Evolutionary conservation across 2,329 filamentous ascomycete species (phyloP), one percentile per base, ranked within the genome.

Genomic region (Aquanectria penicillioides): DNA sequence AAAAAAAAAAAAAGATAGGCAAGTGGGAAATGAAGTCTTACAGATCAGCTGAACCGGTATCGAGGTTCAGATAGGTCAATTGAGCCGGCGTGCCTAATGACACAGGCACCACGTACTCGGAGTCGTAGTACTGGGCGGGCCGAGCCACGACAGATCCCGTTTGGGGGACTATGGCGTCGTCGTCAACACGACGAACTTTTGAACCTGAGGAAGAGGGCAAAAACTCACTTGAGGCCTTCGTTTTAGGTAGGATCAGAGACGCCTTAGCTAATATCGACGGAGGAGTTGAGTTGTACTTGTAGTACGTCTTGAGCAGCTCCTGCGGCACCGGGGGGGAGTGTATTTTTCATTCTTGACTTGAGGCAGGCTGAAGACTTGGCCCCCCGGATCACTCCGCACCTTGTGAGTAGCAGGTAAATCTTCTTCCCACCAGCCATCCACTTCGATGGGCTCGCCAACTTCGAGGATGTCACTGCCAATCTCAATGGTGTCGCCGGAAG

Each of bases 61-160:
- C 91, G 59, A 93, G 83, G 71, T 92, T 89, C 59, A 93, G 73
- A 58, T 86, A 83, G 62, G 92, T 71, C 3, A 78, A 83, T 66
- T 89, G 86, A 6, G 72, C 64, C 6, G 81, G 81, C 2, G 70
- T 83, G 38, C 90, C 91, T 61, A 93, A 78, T 2, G 78, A 81
- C 41, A 93, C 85, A 0, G 88, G 85, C 54, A 84, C 81, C 25
- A 88, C 75, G 56, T 88, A 89, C 69, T 88, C 81, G 4, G 77
- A 75, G 62, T 89, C 87, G 43, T 79, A 68, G 44, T 73, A 72
- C 23, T 66, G 61, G 1, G 78, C 70, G 3, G 70, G 69, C 6
- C 70, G 64, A 5, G 70, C 69, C 17, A 57, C 18, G 2, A 67
- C 69, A 9, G 63, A 62, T 2, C 71, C 76, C 15, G 57, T 70